Conservation (phyloP, 2,329 filamentous ascomycete species). For the Colletotrichum costaricense region DNA sequence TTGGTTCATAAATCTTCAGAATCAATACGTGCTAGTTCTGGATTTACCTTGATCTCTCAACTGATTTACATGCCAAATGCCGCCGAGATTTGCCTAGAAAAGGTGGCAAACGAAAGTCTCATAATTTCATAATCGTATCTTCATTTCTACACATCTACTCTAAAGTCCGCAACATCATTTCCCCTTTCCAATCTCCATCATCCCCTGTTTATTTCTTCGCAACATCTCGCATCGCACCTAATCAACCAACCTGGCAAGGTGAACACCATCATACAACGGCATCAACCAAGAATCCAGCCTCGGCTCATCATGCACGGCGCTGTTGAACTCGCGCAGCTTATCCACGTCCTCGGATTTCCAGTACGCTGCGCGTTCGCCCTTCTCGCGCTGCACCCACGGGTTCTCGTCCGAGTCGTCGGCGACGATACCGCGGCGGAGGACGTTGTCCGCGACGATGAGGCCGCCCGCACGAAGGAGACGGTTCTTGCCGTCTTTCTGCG, state of each 20-base stretch:
- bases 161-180: neutral
- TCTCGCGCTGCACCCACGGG: conserved; percentile 31
- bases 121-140: neutral
- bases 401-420: conserved; percentile 46
- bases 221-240: conserved; percentile 30
- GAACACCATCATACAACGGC: conserved; percentile 56
- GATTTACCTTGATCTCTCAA: too few relatives aligned
- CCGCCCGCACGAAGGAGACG: conserved; percentile 61
- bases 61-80: too few relatives aligned
- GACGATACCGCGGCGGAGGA: conserved; percentile 60
- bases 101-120: too few relatives aligned
- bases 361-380: conserved; percentile 34
- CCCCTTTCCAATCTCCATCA: neutral
- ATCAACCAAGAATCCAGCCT: conserved; percentile 54
- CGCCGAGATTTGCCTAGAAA: too few relatives aligned
- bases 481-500: conserved; percentile 47
- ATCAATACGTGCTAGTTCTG: too few relatives aligned
- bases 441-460: conserved; percentile 66
- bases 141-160: neutral
- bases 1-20: too few relatives aligned
- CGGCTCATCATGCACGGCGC: conserved; percentile 38
- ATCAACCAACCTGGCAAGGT: conserved; percentile 50
- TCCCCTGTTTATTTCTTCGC: neutral
- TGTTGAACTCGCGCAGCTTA: conserved; percentile 38
- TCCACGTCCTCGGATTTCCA: conserved; percentile 36